Conservation (phyloP, 2,329 filamentous ascomycete genomes). For the Lachnellula willkommii region DNA sequence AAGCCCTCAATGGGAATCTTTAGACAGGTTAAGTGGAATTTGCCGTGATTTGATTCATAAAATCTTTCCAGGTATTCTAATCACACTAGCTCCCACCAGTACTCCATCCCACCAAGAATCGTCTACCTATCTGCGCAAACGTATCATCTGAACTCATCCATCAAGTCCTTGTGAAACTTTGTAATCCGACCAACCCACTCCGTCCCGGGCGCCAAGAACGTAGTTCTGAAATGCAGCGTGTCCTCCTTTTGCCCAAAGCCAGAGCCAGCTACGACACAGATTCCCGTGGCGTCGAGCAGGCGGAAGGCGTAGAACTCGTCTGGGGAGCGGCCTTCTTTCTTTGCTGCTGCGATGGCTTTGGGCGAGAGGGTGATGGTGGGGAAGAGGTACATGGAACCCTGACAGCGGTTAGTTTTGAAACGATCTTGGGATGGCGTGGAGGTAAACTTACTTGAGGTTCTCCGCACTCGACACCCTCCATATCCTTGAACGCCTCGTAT, state of each 20-base stretch:
- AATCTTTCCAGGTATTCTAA: not conserved
- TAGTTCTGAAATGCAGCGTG: constrained; percentile 91
- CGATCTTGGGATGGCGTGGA: constrained; percentile 7
- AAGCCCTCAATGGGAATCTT: not conserved
- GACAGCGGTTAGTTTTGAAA: constrained; percentile 7
- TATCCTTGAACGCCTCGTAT: constrained; percentile 83
- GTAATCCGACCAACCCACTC: constrained; percentile 86
- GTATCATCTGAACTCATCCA: constrained; percentile 63
- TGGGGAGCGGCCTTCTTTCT: constrained; percentile 64
- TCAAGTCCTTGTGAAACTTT: constrained; percentile 87
- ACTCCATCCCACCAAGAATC: not conserved
- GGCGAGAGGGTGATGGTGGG: constrained; percentile 77
- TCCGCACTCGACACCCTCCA: constrained; percentile 93
- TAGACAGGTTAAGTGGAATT: not conserved
- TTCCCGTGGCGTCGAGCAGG: constrained; percentile 86
- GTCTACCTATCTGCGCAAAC: not conserved
- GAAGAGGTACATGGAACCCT: constrained; percentile 99
- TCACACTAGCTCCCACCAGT: not conserved
- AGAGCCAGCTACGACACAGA: constrained; percentile 87
- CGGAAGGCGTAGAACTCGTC: constrained; percentile 95
- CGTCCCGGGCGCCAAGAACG: constrained; percentile 91
- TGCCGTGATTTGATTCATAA: not conserved
- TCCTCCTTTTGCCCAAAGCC: constrained; percentile 93
- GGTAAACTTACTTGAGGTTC: constrained; percentile 57
- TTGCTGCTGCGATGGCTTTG: constrained; percentile 72